Percentiles rank a stretch among this genome's conserved stretches.
These are phyloP conservation scores for Telopea speciosissima DNA, from an alignment of 177 flowering plant genomes.

Conservation along the genomic window DNA sequence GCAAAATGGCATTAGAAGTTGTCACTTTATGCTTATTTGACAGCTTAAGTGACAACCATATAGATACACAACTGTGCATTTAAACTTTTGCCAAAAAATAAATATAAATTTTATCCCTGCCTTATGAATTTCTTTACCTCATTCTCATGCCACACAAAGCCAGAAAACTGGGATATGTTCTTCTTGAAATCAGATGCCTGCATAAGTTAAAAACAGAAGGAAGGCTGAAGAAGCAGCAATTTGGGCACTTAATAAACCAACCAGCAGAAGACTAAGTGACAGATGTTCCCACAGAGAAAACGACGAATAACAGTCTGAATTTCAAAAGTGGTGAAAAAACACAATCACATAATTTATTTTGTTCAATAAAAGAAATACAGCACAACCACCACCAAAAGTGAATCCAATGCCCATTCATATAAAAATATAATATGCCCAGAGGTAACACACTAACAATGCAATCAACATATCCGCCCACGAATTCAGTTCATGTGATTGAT, in stretches of 20 bases:
- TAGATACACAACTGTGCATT: too few species aligned
- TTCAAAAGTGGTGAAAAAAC: neutral
- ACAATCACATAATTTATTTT: neutral
- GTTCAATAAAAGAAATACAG: too few species aligned
- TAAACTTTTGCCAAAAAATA: neutral
- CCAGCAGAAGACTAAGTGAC: neutral
- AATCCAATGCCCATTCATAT: too few species aligned
- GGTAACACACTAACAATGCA: too few species aligned
- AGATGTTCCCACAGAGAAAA: neutral
- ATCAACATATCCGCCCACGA: neutral
- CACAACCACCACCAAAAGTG: too few species aligned
- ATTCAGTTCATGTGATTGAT: neutral
- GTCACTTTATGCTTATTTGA: too few species aligned
- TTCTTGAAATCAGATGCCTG: conserved; percentile 72
- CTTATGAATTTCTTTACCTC: conserved; percentile 47
- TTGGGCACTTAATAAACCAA: neutral
- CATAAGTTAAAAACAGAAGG: conserved; percentile 15
- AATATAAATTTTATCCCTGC: neutral
- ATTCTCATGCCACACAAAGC: conserved; percentile 83
- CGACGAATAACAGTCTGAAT: neutral
- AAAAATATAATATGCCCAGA: too few species aligned
- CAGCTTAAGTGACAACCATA: too few species aligned
- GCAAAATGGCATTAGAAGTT: too few species aligned
- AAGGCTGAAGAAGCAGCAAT: neutral
- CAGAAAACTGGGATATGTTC: conserved; percentile 79